These are phyloP conservation scores for Penicillium sp. DNA, from an alignment of 2,329 filamentous ascomycete species.

Conservation along the genomic window DNA sequence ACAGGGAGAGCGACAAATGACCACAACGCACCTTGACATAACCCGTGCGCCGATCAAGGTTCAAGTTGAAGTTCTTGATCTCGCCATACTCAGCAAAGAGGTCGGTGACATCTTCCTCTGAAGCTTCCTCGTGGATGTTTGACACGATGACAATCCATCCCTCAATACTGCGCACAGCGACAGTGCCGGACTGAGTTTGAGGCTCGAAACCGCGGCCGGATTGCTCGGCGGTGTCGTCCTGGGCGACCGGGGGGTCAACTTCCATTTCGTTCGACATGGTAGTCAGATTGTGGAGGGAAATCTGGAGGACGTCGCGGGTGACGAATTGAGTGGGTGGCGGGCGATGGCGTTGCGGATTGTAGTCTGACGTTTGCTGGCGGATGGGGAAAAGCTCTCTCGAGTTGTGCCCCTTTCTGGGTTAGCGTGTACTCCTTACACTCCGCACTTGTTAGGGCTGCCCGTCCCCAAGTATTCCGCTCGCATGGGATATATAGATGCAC, in stretches of 20 bases:
- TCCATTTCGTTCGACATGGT: conserved; percentile 48
- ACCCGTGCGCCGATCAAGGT: conserved; percentile 63
- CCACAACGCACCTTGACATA: conserved; percentile 60
- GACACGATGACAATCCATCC: conserved; percentile 68
- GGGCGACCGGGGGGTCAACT: conserved; percentile 40
- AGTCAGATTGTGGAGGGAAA: conserved; percentile 42
- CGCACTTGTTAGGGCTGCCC: too few relatives aligned
- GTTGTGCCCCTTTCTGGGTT: conserved; percentile 2
- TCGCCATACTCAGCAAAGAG: conserved; percentile 65
- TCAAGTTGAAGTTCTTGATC: conserved; percentile 66
- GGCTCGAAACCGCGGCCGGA: conserved; percentile 39
- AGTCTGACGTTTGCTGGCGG: conserved; percentile 6
- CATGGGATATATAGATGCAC: too few relatives aligned
- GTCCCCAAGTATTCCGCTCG: too few relatives aligned
- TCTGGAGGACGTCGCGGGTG: conserved; percentile 49
- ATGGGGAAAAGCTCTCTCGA: conserved; percentile 13
- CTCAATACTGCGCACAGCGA: conserved; percentile 65
- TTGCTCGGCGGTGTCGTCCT: conserved; percentile 34
- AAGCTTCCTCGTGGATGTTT: conserved; percentile 67
- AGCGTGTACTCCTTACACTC: not conserved
- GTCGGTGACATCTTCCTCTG: conserved; percentile 65
- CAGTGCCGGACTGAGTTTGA: conserved; percentile 45
- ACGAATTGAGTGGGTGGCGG: conserved; percentile 49
- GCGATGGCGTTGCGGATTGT: conserved; percentile 42
- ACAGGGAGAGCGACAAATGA: not conserved